A percentile compares a stretch with the other conserved stretches of the same genome.
Conservation (phyloP, 805 yeast genomes). For the Monosporozyma siamensis region DNA sequence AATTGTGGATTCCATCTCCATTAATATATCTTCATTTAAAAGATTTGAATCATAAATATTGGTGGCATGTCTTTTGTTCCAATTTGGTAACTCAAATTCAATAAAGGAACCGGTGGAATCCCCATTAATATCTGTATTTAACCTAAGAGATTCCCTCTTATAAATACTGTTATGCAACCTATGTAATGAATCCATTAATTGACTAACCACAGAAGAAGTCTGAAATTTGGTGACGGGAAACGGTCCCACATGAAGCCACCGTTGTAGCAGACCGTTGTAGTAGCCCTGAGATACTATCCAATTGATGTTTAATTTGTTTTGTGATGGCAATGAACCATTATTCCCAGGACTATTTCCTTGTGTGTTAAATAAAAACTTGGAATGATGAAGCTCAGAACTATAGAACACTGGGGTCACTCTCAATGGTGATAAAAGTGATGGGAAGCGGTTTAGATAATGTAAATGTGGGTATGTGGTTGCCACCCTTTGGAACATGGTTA, state of each 20-base stretch:
- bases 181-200: not conserved
- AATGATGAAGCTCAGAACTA: not conserved
- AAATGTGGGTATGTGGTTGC: not conserved
- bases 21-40: not conserved
- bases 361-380: not conserved
- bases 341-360: not conserved
- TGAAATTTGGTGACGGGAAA: not conserved
- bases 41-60: not conserved
- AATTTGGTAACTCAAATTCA: constrained; percentile 44
- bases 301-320: not conserved
- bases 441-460: not conserved
- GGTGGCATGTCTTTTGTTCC: constrained; percentile 4
- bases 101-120: constrained; percentile 39
- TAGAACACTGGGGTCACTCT: not conserved
- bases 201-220: not conserved
- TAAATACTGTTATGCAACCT: not conserved
- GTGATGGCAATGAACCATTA: not conserved
- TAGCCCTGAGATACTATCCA: not conserved
- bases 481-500: not conserved
- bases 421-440: not conserved
- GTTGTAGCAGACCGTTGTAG: not conserved
- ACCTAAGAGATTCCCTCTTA: not conserved
- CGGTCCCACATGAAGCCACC: not conserved
- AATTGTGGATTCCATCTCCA: constrained; percentile 7
- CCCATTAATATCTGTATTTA: not conserved